Percentiles rank a stretch among this genome's conserved stretches.
Conservation (phyloP, 2,329 filamentous ascomycete species). For the Arthrinium puccinioides region DNA sequence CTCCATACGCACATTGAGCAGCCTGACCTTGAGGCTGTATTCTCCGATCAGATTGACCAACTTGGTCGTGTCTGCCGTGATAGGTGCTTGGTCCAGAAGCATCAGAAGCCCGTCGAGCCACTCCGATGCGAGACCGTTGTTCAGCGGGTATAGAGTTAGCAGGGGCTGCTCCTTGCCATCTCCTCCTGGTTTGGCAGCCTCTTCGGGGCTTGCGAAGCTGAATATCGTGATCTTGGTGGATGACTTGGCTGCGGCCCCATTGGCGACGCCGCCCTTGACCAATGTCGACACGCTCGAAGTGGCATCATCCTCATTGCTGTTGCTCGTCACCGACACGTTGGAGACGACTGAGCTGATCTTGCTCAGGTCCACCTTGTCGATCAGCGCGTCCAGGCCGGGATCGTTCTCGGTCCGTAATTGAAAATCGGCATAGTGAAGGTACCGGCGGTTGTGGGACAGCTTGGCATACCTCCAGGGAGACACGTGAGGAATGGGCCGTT, state of each 20-base stretch:
- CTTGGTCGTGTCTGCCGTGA: constrained; percentile 94
- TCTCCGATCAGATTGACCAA: constrained; percentile 78
- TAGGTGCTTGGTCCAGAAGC: constrained; percentile 89
- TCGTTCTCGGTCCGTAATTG: constrained; percentile 54
- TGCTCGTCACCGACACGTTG: constrained; percentile 63
- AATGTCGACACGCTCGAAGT: constrained; percentile 34
- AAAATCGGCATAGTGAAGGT: constrained; percentile 86
- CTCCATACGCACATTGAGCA: constrained; percentile 87
- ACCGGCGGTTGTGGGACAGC: constrained; percentile 84
- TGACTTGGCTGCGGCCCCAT: constrained; percentile 25
- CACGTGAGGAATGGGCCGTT: constrained; percentile 35
- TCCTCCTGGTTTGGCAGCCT: constrained; percentile 23
- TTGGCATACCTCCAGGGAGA: constrained; percentile 75
- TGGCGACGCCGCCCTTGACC: constrained; percentile 25
- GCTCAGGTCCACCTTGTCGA: constrained; percentile 78
- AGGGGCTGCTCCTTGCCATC: constrained; percentile 63
- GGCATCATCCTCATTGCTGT: constrained; percentile 37
- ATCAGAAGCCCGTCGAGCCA: constrained; percentile 95
- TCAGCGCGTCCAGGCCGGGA: constrained; percentile 65
- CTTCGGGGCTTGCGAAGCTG: constrained; percentile 49
- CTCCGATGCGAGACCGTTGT: constrained; percentile 80
- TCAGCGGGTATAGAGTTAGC: constrained; percentile 74
- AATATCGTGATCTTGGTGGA: constrained; percentile 90
- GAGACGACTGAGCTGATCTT: constrained; percentile 90
- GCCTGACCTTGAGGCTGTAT: constrained; percentile 85